A percentile compares a stretch with the other conserved stretches of the same genome.
phyloP scores from a whole-genome alignment of 2,329 filamentous ascomycete species.

The Albophoma yamanashiensis region DNA sequence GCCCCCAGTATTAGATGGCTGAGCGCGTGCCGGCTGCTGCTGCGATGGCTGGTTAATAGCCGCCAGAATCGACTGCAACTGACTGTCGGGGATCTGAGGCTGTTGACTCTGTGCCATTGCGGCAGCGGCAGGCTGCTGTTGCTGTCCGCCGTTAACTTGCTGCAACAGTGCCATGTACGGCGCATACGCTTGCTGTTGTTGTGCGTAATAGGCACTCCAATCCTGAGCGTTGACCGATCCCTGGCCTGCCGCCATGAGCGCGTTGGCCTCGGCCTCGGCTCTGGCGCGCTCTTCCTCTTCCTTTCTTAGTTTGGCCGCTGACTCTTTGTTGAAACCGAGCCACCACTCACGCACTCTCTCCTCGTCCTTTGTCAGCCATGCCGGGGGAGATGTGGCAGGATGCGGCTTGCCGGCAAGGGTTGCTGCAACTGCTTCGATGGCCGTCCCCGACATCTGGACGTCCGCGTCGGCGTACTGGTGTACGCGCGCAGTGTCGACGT shows the following conservation, averaged over 20 bases:
- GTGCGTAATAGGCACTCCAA: conserved; percentile 17
- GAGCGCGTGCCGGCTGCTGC: conserved; percentile 8
- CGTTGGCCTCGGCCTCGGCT: conserved; percentile 20
- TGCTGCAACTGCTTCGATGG: conserved; percentile 30
- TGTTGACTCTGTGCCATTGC: conserved; percentile 9
- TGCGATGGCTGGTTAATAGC: conserved; percentile 27
- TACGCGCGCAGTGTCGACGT: conserved; percentile 18
- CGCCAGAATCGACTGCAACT: conserved; percentile 33
- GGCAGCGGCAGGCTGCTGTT: conserved; percentile 11
- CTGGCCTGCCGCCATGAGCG: conserved; percentile 13
- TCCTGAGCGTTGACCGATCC: conserved; percentile 10
- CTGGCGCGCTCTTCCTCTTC: conserved; percentile 26
- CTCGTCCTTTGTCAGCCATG: conserved; percentile 36
- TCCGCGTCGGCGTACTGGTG: conserved; percentile 31
- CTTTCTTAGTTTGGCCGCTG: conserved; percentile 24
- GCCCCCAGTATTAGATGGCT: conserved; percentile 9
- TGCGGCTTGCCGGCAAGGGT: conserved; percentile 34
- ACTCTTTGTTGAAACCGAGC: conserved; percentile 33
- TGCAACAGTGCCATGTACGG: conserved; percentile 32
- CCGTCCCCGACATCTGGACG: conserved; percentile 30
- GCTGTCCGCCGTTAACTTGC: conserved; percentile 25
- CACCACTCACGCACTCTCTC: conserved; percentile 42
- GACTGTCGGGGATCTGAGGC: conserved; percentile 21
- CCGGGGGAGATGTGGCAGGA: conserved; percentile 39
- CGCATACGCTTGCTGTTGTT: conserved; percentile 28